Conservation (phyloP, 2,329 filamentous ascomycete species). For the Fusarium haematococcum region DNA sequence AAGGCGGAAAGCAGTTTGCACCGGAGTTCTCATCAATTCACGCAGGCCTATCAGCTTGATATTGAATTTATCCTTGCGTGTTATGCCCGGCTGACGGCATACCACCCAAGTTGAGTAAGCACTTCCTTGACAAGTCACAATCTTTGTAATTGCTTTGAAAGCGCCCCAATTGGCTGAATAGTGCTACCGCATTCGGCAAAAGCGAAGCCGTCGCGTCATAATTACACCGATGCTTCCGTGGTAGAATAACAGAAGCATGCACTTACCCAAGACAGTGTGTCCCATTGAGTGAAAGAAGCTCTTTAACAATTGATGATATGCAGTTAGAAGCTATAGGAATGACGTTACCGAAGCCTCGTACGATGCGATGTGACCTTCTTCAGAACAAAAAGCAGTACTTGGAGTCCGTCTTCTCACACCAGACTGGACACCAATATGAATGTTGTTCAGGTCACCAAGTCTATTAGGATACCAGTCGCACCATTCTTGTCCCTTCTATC, state of each 20-base stretch:
- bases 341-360: not conserved
- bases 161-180: conserved; percentile 1
- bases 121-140: not conserved
- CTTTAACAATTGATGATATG: not conserved
- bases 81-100: not conserved
- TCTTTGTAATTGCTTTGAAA: conserved; percentile 6
- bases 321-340: conserved; percentile 6
- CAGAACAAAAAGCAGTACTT: not conserved
- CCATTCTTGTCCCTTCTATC: not conserved
- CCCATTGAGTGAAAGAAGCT: not conserved
- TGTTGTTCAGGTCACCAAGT: not conserved
- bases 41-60: not conserved
- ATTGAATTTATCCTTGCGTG: not conserved
- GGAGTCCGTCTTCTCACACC: not conserved
- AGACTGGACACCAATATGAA: conserved; percentile 1
- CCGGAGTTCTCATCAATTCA: not conserved
- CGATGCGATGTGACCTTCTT: not conserved
- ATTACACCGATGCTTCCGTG: not conserved
- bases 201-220: conserved; percentile 15
- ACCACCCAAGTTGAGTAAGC: not conserved
- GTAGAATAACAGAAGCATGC: not conserved
- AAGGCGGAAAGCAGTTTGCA: not conserved
- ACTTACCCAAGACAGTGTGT: not conserved
- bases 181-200: not conserved
- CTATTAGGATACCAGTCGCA: not conserved